phyloP scores from a whole-genome alignment of 306 rosid species.

The Sindora glabra region DNA sequence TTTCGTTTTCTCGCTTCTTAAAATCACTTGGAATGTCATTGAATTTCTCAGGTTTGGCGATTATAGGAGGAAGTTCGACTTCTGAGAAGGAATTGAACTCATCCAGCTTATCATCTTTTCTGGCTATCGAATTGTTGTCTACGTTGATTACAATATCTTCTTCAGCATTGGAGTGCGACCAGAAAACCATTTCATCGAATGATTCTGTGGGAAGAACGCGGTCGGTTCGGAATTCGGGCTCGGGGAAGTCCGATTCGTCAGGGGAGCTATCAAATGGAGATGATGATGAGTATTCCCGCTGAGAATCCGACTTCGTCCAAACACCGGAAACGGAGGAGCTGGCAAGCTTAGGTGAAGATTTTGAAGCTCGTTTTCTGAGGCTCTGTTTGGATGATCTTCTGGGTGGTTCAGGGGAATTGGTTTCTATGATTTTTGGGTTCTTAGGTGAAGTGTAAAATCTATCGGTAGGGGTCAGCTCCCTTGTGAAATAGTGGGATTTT shows the following conservation, averaged over 20 bases:
- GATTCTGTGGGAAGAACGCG: constrained; percentile 47
- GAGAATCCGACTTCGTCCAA: constrained; percentile 38
- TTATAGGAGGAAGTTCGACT: constrained; percentile 62
- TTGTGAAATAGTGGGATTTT: constrained; percentile 75
- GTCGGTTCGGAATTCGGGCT: constrained; percentile 67
- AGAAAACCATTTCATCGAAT: constrained; percentile 17
- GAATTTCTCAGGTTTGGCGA: constrained; percentile 46
- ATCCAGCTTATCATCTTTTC: constrained; percentile 22
- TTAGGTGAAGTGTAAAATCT: constrained; percentile 27
- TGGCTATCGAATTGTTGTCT: constrained; percentile 32
- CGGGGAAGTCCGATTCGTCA: constrained; percentile 29
- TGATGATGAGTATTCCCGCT: constrained; percentile 24
- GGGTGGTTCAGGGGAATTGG: constrained; percentile 27
- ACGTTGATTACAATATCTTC: constrained; percentile 58
- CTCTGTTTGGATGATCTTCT: constrained; percentile 54
- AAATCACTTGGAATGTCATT: constrained; percentile 15
- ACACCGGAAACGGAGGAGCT: constrained; percentile 38
- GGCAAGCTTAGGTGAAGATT: constrained; percentile 24
- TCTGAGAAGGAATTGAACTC: constrained; percentile 34
- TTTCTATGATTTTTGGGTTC: constrained; percentile 17
- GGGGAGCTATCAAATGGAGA: constrained; percentile 36
- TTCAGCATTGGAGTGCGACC: constrained; percentile 9
- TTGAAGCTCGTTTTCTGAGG: constrained; percentile 20
- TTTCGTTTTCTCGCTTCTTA: constrained; percentile 27
- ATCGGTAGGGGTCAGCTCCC: constrained; percentile 41